A percentile compares a stretch with the other conserved stretches of the same genome.
Evolutionary conservation across 2,329 filamentous ascomycete species (phyloP).

Genomic region (Alternaria sp.): DNA sequence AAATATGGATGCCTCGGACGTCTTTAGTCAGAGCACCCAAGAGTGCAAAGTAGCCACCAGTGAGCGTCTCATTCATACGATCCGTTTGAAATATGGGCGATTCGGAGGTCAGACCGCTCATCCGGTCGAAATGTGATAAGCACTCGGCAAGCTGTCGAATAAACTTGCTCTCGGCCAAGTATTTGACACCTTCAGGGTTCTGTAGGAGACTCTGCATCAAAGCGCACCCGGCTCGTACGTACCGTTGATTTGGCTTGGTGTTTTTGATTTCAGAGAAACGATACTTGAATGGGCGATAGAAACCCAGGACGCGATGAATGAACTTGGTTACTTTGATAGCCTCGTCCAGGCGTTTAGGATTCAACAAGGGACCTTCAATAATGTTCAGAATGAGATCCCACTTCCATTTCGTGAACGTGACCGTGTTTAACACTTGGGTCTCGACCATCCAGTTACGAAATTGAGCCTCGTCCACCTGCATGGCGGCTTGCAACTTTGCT

Average conservation of each 20-base stretch:
- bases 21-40: slow-evolving; percentile 87
- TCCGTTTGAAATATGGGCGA: slow-evolving; percentile 89
- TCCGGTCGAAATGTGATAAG: slow-evolving; percentile 90
- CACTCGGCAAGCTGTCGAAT: slow-evolving; percentile 95
- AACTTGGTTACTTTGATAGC: slow-evolving; percentile 96
- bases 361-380: slow-evolving; percentile 90
- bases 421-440: slow-evolving; percentile 84
- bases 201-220: slow-evolving; percentile 87
- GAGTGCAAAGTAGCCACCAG: slow-evolving; percentile 92
- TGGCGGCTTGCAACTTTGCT: slow-evolving; percentile 64
- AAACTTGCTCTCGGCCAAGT: slow-evolving; percentile 90
- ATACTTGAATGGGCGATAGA: slow-evolving; percentile 96
- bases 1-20: slow-evolving; percentile 81
- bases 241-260: slow-evolving; percentile 92
- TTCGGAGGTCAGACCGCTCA: slow-evolving; percentile 75
- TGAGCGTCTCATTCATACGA: slow-evolving; percentile 84
- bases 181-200: slow-evolving; percentile 82
- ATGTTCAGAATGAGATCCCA: slow-evolving; percentile 92
- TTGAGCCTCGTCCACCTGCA: slow-evolving; percentile 69
- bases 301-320: slow-evolving; percentile 91
- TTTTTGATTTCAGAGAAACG: slow-evolving; percentile 90
- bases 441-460: slow-evolving; percentile 74
- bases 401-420: slow-evolving; percentile 95
- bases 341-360: slow-evolving; percentile 90
- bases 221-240: slow-evolving; percentile 87